A percentile compares a stretch with the other conserved stretches of the same genome.
Evolutionary conservation across 257 asterid genomes (phyloP).

Genomic region (Plantago major): DNA sequence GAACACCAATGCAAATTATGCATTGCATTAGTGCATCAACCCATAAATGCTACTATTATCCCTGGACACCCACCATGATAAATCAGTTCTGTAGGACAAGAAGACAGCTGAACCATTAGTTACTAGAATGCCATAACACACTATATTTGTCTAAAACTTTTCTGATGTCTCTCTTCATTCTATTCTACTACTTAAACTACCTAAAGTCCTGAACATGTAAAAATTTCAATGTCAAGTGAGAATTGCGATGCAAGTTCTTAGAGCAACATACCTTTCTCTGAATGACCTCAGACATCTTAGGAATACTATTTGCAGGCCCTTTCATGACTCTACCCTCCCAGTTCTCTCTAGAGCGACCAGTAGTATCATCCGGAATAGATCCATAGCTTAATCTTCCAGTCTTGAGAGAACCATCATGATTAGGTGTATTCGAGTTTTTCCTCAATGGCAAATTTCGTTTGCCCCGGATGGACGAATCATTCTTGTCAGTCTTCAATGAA

Average conservation of each 20-base stretch:
- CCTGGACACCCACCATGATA: too few relatives aligned
- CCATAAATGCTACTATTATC: too few relatives aligned
- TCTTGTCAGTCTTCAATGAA: conserved; percentile 41
- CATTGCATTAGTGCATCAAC: too few relatives aligned
- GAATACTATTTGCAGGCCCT: conserved; percentile 50
- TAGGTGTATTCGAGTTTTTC: conserved; percentile 28
- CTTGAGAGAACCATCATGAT: conserved; percentile 41
- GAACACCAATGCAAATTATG: too few relatives aligned
- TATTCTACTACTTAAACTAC: too few relatives aligned
- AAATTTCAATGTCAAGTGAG: background rate
- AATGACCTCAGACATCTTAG: conserved; percentile 68
- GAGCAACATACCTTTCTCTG: conserved; percentile 75
- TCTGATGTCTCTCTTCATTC: too few relatives aligned
- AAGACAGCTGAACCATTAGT: too few relatives aligned
- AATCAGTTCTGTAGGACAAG: too few relatives aligned
- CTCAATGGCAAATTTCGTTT: conserved; percentile 49
- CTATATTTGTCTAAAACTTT: too few relatives aligned
- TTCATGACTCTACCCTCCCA: conserved; percentile 47
- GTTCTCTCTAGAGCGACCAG: conserved; percentile 49
- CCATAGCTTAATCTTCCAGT: conserved; percentile 44
- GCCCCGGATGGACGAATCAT: conserved; percentile 49
- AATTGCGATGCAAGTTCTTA: conserved; percentile 11
- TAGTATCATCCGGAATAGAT: conserved; percentile 45
- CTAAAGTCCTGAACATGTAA: too few relatives aligned
- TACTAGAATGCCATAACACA: too few relatives aligned